These are phyloP conservation scores for Xylaria scruposa DNA, from an alignment of 495 filamentous ascomycete species.

Conservation along the genomic window DNA sequence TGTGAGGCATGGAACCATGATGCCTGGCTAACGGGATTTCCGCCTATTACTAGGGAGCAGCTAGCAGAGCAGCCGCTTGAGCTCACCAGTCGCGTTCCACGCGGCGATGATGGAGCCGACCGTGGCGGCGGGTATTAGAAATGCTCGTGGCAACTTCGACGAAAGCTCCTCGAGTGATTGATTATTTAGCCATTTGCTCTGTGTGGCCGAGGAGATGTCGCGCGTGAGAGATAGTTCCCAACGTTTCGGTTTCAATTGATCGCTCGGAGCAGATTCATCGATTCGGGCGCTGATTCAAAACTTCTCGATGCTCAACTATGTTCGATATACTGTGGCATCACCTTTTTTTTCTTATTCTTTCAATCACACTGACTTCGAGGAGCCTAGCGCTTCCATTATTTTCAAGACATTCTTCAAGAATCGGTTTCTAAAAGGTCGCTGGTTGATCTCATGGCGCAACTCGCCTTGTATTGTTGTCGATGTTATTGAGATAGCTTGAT, in stretches of 20 bases:
- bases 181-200: slow-evolving; percentile 2
- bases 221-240: not conserved
- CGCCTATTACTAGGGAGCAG: slow-evolving; percentile 22
- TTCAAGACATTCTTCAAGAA: not conserved
- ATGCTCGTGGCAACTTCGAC: slow-evolving; percentile 7
- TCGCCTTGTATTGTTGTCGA: not conserved
- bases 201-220: not conserved
- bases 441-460: not conserved
- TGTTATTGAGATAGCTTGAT: not conserved
- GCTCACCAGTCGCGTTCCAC: slow-evolving; percentile 15
- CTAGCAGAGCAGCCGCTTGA: slow-evolving; percentile 16
- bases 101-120: slow-evolving; percentile 22
- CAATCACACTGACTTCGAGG: not conserved
- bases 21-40: slow-evolving; percentile 24
- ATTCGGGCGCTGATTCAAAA: not conserved
- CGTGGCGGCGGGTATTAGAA: slow-evolving; percentile 17
- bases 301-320: not conserved
- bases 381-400: not conserved
- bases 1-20: slow-evolving; percentile 18
- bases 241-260: not conserved
- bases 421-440: not conserved
- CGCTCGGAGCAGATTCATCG: not conserved
- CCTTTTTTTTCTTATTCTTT: not conserved
- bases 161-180: slow-evolving; percentile 14
- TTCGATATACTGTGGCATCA: not conserved